phyloP scores from a whole-genome alignment of 2,329 filamentous ascomycete species.

The Fusarium foetens region DNA sequence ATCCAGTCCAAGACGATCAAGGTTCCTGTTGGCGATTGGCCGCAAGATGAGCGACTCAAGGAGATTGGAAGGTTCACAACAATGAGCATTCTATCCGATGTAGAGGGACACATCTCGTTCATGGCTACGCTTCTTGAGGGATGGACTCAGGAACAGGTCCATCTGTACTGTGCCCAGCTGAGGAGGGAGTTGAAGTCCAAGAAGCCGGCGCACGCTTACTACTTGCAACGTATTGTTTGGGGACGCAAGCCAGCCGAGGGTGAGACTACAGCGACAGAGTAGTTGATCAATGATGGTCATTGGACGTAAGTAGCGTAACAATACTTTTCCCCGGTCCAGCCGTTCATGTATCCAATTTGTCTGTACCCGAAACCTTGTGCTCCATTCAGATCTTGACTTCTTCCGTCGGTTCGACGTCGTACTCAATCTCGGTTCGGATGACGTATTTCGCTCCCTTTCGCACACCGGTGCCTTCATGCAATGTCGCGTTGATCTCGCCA shows the following conservation, averaged over 20 bases:
- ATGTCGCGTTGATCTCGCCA: conserved; percentile 70
- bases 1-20: conserved; percentile 37
- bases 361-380: background rate
- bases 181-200: conserved; percentile 44
- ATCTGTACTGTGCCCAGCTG: conserved; percentile 48
- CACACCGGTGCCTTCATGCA: conserved; percentile 78
- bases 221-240: conserved; percentile 44
- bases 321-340: conserved; percentile 24
- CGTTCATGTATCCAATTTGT: conserved; percentile 12
- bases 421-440: conserved; percentile 76
- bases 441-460: conserved; percentile 74
- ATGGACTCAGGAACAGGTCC: conserved; percentile 49
- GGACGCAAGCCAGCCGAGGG: conserved; percentile 26
- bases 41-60: conserved; percentile 26
- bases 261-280: background rate
- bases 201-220: conserved; percentile 45
- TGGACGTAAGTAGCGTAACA: conserved; percentile 19
- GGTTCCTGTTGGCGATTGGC: conserved; percentile 37
- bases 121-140: conserved; percentile 50
- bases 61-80: conserved; percentile 43
- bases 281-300: conserved; percentile 12
- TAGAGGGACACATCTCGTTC: conserved; percentile 49
- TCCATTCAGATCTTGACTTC: background rate
- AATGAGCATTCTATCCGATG: conserved; percentile 49
- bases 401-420: conserved; percentile 63